A percentile compares a stretch with the other conserved stretches of the same genome.
phyloP scores from a whole-genome alignment of 73 alveolate genomes.

The Symbiodinium pilosum region DNA sequence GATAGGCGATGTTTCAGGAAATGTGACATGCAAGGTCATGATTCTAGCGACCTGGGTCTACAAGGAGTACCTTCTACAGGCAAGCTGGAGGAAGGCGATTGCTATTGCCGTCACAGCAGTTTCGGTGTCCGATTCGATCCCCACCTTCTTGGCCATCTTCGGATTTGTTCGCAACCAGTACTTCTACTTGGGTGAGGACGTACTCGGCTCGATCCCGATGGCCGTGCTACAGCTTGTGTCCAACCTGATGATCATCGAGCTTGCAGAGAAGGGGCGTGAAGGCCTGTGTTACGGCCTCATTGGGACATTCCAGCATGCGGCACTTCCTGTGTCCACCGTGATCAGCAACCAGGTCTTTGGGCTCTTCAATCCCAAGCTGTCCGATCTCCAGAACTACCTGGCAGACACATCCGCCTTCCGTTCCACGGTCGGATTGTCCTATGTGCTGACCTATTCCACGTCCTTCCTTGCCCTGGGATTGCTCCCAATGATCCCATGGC shows the following conservation, averaged over 20 bases:
- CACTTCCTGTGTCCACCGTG: background rate
- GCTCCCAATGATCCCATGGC: background rate
- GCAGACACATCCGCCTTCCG: slow-evolving; percentile 14
- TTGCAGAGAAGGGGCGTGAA: slow-evolving; percentile 69
- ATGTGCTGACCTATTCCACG: slow-evolving; percentile 13
- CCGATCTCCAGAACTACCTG: background rate
- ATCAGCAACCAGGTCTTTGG: background rate
- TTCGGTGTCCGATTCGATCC: slow-evolving; percentile 2
- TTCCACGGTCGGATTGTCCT: background rate
- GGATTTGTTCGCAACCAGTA: slow-evolving; percentile 63
- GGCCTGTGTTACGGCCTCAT: slow-evolving; percentile 66
- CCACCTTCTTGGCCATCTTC: slow-evolving; percentile 44
- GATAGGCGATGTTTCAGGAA: too few species aligned
- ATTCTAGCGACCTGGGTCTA: background rate
- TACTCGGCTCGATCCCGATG: slow-evolving; percentile 13
- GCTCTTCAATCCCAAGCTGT: background rate
- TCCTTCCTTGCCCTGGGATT: background rate
- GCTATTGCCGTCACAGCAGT: background rate
- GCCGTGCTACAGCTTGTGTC: slow-evolving; percentile 50
- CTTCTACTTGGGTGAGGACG: slow-evolving; percentile 55
- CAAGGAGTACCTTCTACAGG: background rate
- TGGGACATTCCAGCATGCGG: slow-evolving; percentile 12
- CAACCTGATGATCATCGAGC: slow-evolving; percentile 27
- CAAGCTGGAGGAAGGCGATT: background rate
- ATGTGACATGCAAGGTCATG: too few species aligned